These are phyloP conservation scores for Fomitopsis pinicola DNA, from an alignment of 1,284 basidiomycete genomes.

Conservation along the genomic window DNA sequence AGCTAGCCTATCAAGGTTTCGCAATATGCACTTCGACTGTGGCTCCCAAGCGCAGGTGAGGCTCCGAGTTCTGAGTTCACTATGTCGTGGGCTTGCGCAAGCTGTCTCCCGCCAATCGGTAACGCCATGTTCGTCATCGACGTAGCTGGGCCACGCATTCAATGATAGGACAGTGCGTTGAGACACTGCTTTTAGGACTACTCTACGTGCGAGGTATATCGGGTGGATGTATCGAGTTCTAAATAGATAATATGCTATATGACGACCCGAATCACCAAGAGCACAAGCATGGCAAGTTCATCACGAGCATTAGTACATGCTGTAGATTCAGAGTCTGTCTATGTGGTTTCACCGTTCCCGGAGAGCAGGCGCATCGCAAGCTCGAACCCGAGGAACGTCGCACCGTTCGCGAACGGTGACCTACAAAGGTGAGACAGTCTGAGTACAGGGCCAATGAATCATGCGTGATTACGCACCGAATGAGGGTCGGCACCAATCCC, in stretches of 20 bases:
- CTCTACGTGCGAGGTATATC: neutral
- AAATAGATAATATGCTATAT: neutral
- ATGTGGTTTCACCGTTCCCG: neutral
- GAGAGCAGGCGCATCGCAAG: slow-evolving; percentile 68
- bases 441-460: neutral
- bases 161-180: neutral
- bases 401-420: slow-evolving; percentile 88
- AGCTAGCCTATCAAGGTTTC: no score
- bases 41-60: no score
- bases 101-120: no score
- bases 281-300: neutral
- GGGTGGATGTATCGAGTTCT: neutral
- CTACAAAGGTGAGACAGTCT: slow-evolving; percentile 30
- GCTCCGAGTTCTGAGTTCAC: no score
- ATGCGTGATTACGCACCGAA: slow-evolving; percentile 53
- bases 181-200: neutral
- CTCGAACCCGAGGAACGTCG: slow-evolving; percentile 92
- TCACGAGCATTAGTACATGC: neutral
- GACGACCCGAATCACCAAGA: neutral
- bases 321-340: neutral
- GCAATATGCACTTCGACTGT: no score
- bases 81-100: no score
- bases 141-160: no score
- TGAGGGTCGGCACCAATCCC: slow-evolving; percentile 87
- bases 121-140: no score